Evolutionary conservation across 768 basidiomycete genomes (phyloP).

Genomic region (Podaxis sp.): DNA sequence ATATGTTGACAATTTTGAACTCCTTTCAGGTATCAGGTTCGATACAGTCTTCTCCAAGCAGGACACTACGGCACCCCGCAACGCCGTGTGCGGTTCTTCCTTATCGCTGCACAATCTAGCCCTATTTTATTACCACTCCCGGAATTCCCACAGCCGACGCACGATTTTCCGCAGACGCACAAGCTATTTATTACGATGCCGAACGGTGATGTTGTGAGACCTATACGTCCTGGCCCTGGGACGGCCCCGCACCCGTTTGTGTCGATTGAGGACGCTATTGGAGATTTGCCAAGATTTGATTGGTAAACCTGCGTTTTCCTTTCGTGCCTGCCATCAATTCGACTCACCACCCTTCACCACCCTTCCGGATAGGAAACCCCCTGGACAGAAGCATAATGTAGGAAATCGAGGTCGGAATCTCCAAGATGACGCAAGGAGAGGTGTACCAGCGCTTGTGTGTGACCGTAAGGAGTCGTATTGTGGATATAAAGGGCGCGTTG

Average conservation of each 20-base stretch:
- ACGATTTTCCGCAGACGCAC: slow-evolving; percentile 41
- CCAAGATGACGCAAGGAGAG: slow-evolving; percentile 16
- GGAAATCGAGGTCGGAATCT: slow-evolving; percentile 14
- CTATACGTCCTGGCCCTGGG: slow-evolving; percentile 44
- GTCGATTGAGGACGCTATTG: slow-evolving; percentile 68
- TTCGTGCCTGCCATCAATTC: not conserved
- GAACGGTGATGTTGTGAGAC: slow-evolving; percentile 32
- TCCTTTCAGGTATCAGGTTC: slow-evolving; percentile 44
- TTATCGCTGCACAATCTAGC: slow-evolving; percentile 41
- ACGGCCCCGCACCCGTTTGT: slow-evolving; percentile 54
- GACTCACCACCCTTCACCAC: not conserved
- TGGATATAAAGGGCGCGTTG: slow-evolving; percentile 27
- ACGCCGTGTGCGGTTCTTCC: slow-evolving; percentile 47
- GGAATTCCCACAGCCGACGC: slow-evolving; percentile 50
- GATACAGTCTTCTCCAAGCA: slow-evolving; percentile 46
- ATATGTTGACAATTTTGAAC: not conserved
- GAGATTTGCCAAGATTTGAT: slow-evolving; percentile 68
- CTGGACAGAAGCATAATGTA: slow-evolving; percentile 17
- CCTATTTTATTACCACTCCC: slow-evolving; percentile 30
- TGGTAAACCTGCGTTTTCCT: slow-evolving; percentile 43
- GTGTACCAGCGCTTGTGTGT: slow-evolving; percentile 34
- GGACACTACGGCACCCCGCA: slow-evolving; percentile 57
- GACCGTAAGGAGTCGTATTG: slow-evolving; percentile 27
- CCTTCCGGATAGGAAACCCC: slow-evolving; percentile 29
- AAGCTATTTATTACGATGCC: slow-evolving; percentile 49